Evolutionary conservation across 306 rosid genomes (phyloP).

Genomic region (Vigna radiata): DNA sequence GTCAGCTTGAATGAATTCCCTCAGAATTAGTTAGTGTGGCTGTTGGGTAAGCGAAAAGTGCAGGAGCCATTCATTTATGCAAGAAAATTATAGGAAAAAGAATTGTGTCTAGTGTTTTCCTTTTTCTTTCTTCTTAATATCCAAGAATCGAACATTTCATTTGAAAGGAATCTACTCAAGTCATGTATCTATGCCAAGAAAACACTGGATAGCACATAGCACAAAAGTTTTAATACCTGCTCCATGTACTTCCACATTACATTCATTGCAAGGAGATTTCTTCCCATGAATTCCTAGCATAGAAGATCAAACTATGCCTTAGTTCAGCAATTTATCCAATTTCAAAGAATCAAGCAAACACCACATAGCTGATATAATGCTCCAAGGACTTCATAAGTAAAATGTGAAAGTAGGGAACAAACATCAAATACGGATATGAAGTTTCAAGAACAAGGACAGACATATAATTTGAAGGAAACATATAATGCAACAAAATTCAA

Average conservation of each 20-base stretch:
- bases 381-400: background rate
- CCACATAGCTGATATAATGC: background rate
- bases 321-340: constrained; percentile 23
- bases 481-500: constrained; percentile 3
- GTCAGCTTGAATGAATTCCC: background rate
- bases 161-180: constrained; percentile 22
- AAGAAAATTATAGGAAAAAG: background rate
- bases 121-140: constrained; percentile 2
- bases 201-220: background rate
- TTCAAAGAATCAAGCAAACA: constrained; percentile 16
- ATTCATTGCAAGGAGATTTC: constrained; percentile 91
- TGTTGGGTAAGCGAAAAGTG: background rate
- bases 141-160: constrained; percentile 13
- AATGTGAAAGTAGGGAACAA: background rate
- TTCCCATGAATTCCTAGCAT: constrained; percentile 93
- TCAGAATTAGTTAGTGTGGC: background rate
- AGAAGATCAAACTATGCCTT: constrained; percentile 1
- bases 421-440: constrained; percentile 5
- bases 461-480: background rate
- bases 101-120: background rate
- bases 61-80: background rate
- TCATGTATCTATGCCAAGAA: background rate
- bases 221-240: constrained; percentile 66
- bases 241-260: constrained; percentile 99
- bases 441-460: background rate